Base-by-base conservation (phyloP, 805 yeast genomes). In the Metschnikowia continentalis region DNA sequence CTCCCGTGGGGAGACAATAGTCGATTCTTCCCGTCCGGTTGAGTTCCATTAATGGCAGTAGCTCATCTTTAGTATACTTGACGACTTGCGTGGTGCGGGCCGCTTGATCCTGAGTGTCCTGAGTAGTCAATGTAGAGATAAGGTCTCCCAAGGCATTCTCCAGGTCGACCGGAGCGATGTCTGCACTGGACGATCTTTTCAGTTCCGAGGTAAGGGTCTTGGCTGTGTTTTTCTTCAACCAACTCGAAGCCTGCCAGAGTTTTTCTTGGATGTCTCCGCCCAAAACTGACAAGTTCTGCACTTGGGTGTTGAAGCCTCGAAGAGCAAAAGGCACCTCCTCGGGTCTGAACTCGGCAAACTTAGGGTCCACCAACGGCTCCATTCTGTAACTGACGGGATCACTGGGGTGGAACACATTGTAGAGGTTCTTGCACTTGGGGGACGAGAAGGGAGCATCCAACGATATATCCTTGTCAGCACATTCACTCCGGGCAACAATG, bases 321-420 rank as follows among this genome's bases (percentile, higher is more conserved):
- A 68, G 66, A 0, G 81, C 80, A 57, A 78, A 82, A 1, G 88
- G 86, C 14, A 87, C 75, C 15, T 70, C 68, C 49, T 74, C 81
- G 0, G 92, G 88, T 54, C 76, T 74, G 50, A 76, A 67, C 7
- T 71, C 63, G 0, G 82, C 70, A 55, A 84, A 74, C 53, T 62
- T 67, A 19, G 76, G 72, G 53, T 73, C 68, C 5, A 91, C 77
- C 51, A 92, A 69, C 1, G 99, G 99, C 66, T 92, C 99, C 51
- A 91, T 69, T 49, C 98, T 74, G 61, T 91, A 90, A 0, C 92
- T 91, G 38, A 94, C 84, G 0, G 97, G 96, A 63, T 92, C 99
- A 56, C 95, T 85, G 0, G 92, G 88, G 59, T 92, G 96, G 70
- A 87, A 90, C 5, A 94, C 69, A 62, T 92, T 92, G 70, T 86